Percentiles rank a stretch among this genome's conserved stretches.
Evolutionary conservation across 2,329 filamentous ascomycete species (phyloP).

Genomic region (Cladorrhinum sp.): DNA sequence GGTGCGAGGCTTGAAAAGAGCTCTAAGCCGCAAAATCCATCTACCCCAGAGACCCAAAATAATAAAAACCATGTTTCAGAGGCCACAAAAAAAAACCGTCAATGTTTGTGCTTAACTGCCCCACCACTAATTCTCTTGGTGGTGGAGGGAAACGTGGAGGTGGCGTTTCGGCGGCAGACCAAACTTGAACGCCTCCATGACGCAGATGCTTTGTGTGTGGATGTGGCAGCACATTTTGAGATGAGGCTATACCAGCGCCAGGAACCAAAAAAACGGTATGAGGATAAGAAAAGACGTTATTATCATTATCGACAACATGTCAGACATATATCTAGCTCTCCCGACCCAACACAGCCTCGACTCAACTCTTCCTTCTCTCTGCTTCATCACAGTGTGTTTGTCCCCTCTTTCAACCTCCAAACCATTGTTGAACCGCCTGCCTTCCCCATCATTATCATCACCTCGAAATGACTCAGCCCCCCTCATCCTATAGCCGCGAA

Average conservation of each 20-base stretch:
- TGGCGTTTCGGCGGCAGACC: background rate
- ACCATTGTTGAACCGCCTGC: too few species aligned
- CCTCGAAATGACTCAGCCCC: too few species aligned
- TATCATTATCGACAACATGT: background rate
- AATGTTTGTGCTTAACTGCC: background rate
- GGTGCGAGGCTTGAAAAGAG: background rate
- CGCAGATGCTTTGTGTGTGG: background rate
- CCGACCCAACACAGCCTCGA: too few species aligned
- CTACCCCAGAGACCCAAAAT: too few species aligned
- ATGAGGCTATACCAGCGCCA: background rate
- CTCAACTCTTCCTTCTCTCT: too few species aligned
- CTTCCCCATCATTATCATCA: too few species aligned
- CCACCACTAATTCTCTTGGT: background rate
- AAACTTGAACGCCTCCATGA: background rate
- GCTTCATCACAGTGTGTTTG: too few species aligned
- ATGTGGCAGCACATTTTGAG: background rate
- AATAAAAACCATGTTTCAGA: background rate
- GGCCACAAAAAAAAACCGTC: background rate
- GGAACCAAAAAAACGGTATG: too few species aligned
- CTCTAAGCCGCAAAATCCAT: too few species aligned
- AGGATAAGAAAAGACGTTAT: background rate
- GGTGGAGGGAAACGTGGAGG: background rate
- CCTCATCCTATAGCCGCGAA: too few species aligned
- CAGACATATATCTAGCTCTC: background rate
- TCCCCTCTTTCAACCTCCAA: too few species aligned